A percentile compares a stretch with the other conserved stretches of the same genome.
Evolutionary conservation across 1,284 basidiomycete genomes (phyloP).

Genomic region (Trichosporon asahii): DNA sequence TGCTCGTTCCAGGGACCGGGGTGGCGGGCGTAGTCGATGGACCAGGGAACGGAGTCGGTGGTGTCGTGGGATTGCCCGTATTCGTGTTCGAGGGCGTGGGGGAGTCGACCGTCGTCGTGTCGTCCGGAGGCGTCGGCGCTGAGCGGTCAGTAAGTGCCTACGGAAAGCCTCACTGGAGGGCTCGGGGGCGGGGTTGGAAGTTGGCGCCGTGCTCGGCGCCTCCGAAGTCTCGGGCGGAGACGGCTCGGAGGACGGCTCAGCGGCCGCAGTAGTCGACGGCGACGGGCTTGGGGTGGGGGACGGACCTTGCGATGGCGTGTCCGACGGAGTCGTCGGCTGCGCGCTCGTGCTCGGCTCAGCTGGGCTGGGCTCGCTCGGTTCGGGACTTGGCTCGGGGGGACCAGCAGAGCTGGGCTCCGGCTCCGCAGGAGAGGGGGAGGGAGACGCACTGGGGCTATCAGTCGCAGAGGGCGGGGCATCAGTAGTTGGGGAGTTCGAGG

Average conservation of each 20-base stretch:
- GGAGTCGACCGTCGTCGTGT: not conserved
- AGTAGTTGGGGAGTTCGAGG: not conserved
- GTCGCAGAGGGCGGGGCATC: not conserved
- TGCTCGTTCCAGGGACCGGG: not conserved
- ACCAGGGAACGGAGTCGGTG: not conserved
- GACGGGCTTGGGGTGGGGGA: not conserved
- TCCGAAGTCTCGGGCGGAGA: not conserved
- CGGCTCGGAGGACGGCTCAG: not conserved
- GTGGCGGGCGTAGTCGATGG: not conserved
- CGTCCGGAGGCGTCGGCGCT: not conserved
- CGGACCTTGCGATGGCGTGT: not conserved
- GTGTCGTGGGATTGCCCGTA: not conserved
- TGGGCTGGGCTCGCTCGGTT: not conserved
- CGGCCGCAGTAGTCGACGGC: not conserved
- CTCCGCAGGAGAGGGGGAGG: not conserved
- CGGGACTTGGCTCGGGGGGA: not conserved
- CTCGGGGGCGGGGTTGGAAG: not conserved
- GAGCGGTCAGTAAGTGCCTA: not conserved
- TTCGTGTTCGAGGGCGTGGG: not conserved
- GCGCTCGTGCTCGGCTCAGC: not conserved
- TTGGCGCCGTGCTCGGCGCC: not conserved
- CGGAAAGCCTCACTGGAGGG: not conserved
- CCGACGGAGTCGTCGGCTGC: not conserved
- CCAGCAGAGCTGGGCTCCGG: not conserved
- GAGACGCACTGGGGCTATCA: constrained; percentile 1